These are phyloP conservation scores for Calvatia gigantea DNA, from an alignment of 768 basidiomycete species.

Conservation along the genomic window DNA sequence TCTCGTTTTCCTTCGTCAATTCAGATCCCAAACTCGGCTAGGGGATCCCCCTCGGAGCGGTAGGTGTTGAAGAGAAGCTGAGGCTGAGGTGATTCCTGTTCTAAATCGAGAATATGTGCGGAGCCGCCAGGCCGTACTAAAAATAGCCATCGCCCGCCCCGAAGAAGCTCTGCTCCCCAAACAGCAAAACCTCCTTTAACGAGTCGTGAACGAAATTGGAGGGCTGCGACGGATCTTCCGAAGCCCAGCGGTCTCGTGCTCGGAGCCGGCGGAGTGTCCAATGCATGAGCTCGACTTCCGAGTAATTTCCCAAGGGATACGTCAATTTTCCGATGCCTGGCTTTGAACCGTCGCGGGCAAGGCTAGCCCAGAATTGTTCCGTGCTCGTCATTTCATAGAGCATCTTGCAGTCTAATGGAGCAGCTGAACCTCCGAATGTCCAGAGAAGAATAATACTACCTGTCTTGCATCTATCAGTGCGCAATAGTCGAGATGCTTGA, in stretches of 20 bases:
- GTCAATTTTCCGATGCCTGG: too few species aligned
- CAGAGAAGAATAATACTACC: background rate
- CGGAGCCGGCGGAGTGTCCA: background rate
- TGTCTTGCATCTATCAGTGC: background rate
- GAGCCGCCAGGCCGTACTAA: background rate
- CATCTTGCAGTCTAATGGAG: background rate
- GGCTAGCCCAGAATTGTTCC: background rate
- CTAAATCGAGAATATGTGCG: background rate
- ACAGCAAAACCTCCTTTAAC: background rate
- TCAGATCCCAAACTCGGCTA: background rate
- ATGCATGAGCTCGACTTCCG: background rate
- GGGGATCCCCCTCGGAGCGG: background rate
- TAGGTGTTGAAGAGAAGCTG: background rate
- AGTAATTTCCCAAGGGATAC: background rate
- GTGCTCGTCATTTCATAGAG: background rate
- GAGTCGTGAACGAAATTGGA: background rate
- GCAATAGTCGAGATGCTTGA: background rate
- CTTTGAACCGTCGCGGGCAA: background rate
- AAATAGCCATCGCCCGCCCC: background rate
- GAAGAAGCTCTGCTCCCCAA: background rate
- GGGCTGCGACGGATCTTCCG: background rate
- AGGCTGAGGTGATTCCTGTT: background rate
- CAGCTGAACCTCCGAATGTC: background rate
- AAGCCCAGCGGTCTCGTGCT: background rate
- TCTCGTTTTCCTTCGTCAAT: background rate